Base-by-base conservation (phyloP, 1,284 basidiomycete species). In the Cryptococcus sp. region DNA sequence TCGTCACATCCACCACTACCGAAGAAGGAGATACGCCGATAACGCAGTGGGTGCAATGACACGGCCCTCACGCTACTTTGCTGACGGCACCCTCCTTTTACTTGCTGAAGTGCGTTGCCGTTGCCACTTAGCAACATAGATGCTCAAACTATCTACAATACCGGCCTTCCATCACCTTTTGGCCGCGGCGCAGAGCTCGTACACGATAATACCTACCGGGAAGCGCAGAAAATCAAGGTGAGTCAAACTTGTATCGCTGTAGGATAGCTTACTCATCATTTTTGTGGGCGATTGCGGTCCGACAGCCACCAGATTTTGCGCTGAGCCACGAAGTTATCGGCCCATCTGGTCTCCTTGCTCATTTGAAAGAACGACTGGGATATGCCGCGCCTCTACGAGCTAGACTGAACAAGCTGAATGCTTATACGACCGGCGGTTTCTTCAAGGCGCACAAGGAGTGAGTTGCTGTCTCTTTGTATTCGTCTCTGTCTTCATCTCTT, bases 361-460 rank as follows among this genome's bases (percentile, higher is more conserved):
- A 38, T 10, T 39, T 66, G 11, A 44, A 47, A 7, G n/a, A 22
- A 1, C 22, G 38, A 7, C 20, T 65, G 13, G 41, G 39, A 16
- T 25, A 50, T 20, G 26, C 43, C 1, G 20, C 15, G 10, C 43
- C 47, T 6, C 52, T 68, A 1, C 22, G 19, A 16, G 60, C 50
- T 2, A 55, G 23, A 20, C 8, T 64, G 5, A 50, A 59, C 39
- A 67, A 64, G 58, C 38, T 64, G 23, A 62, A 64, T 46, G 50
- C 59, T 8, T 62, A 67, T 26, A 19, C 41, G 34, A 34, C 44
- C 15, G 63, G 60, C 3, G 65, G 62, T 3, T 67, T 67, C 39
- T 67, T 66, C 60, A 62, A 62, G 34, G 37, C 55, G 11, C 62
- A 64, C 45, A 50, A 58, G 29, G 65, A 66, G 61, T 65, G 26